phyloP scores from a whole-genome alignment of 495 filamentous ascomycete genomes.

The Daldinia childiae region DNA sequence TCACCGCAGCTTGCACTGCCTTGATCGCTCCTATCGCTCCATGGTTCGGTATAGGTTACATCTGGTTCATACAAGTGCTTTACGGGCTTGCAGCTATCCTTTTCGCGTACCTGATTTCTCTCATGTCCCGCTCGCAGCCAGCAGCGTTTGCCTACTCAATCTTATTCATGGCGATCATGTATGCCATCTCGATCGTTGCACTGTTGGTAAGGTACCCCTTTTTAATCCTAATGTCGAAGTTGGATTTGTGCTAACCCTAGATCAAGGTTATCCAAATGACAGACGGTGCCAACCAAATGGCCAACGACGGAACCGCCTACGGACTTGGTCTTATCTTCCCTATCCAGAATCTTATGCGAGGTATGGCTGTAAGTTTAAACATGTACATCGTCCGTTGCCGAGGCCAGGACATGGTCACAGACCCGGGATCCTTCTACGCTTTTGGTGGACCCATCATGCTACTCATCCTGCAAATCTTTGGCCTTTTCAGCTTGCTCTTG shows the following conservation, averaged over 20 bases:
- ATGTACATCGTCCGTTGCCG: conserved; percentile 43
- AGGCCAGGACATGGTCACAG: conserved; percentile 36
- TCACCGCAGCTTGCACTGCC: conserved; percentile 65
- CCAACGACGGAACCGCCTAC: conserved; percentile 68
- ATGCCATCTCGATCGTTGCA: conserved; percentile 72
- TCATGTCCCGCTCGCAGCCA: conserved; percentile 72
- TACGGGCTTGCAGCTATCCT: conserved; percentile 78
- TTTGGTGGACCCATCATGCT: conserved; percentile 82
- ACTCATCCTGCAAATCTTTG: conserved; percentile 71
- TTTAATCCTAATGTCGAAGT: conserved; percentile 63
- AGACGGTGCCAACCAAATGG: conserved; percentile 68
- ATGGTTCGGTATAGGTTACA: conserved; percentile 80
- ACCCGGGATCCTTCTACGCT: conserved; percentile 56
- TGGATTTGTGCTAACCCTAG: conserved; percentile 58
- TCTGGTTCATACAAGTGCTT: conserved; percentile 78
- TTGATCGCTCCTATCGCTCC: conserved; percentile 67
- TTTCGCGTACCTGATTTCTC: conserved; percentile 75
- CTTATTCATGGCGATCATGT: conserved; percentile 68
- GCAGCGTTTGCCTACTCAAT: conserved; percentile 74
- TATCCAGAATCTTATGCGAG: conserved; percentile 44
- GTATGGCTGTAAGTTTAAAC: conserved; percentile 35
- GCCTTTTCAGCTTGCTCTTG: conserved; percentile 73
- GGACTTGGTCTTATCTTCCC: conserved; percentile 73
- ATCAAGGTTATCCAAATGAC: conserved; percentile 65
- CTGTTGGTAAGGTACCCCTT: conserved; percentile 45